Evolutionary conservation across 805 yeast species (phyloP), one percentile per base, ranked within the genome.

Genomic region (Kockiozyma suomiensis): DNA sequence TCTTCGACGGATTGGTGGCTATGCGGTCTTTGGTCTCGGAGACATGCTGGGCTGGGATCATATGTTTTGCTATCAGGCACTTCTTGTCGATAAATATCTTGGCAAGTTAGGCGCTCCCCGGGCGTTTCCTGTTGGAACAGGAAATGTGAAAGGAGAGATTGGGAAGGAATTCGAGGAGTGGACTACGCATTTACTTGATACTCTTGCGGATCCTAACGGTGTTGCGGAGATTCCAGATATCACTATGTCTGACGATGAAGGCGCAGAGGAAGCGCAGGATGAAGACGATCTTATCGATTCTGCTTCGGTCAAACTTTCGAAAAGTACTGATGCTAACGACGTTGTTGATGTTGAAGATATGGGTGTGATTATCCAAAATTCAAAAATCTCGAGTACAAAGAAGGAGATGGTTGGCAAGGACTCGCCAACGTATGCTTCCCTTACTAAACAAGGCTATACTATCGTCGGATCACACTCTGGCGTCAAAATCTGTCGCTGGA

Each of bases 391-490:
- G 7, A 52, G 59, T 37, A 65, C 70, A 15, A 73, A 76, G 40
- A 91, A 91, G 71, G 84, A 89, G 72, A 91, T 91, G 97, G 96
- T 91, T 47, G 90, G 96, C 2, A 82, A 86, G 66, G 85, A 87
- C 65, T 88, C 96, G 0, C 97, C 97, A 28, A 91, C 97, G 0
- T 91, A 78, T 73, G 88, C 88, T 63, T 85, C 94, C 6, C 78
- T 91, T 55, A 92, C 97, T 0, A 91, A 91, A 69, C 97, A 91
- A 75, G 97, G 97, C 0, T 91, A 91, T 69, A 88, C 96, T 0
- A 85, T 91, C 63, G 96, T 91, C 42, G 97, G 97, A 3, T 85
- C 96, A 0, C 97, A 91, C 69, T 90, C 97, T 0, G 97, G 97
- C 37, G 97, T 91, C 48, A 91, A 91, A 72, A 89, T 92, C 30